A percentile compares a stretch with the other conserved stretches of the same genome.
phyloP scores from a whole-genome alignment of 2,329 filamentous ascomycete species.

The Beauveria medogensis region DNA sequence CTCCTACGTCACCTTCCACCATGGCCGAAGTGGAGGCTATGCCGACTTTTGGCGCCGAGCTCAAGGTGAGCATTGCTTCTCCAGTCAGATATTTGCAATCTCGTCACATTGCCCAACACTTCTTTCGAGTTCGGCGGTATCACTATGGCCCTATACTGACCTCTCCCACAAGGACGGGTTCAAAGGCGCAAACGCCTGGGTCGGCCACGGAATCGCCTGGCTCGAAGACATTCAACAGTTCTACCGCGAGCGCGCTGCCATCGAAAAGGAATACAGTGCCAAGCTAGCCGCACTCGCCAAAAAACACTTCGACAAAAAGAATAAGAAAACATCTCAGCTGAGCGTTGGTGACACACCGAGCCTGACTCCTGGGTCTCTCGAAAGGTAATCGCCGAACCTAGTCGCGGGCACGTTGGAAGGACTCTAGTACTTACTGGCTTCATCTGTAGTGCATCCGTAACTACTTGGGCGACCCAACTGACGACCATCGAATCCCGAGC shows the following conservation, averaged over 20 bases:
- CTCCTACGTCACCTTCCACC: background rate
- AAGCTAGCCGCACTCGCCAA: slow-evolving; percentile 84
- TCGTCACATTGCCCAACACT: background rate
- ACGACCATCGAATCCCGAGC: slow-evolving; percentile 83
- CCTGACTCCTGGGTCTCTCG: slow-evolving; percentile 90
- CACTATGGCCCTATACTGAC: background rate
- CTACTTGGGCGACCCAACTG: slow-evolving; percentile 92
- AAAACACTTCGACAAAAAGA: slow-evolving; percentile 97
- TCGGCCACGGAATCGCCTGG: slow-evolving; percentile 82
- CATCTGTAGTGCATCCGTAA: slow-evolving; percentile 69
- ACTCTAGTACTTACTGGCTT: background rate
- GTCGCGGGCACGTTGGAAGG: background rate
- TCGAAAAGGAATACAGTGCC: slow-evolving; percentile 93
- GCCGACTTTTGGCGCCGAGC: slow-evolving; percentile 84
- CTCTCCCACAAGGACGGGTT: slow-evolving; percentile 69
- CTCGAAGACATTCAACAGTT: slow-evolving; percentile 95
- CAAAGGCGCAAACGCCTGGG: slow-evolving; percentile 90
- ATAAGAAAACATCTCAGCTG: slow-evolving; percentile 75
- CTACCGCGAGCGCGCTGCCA: slow-evolving; percentile 86
- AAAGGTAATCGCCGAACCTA: slow-evolving; percentile 49
- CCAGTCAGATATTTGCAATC: background rate
- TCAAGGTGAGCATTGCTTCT: slow-evolving; percentile 58
- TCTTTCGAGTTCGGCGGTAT: slow-evolving; percentile 12
- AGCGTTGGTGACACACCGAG: slow-evolving; percentile 90
- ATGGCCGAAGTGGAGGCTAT: slow-evolving; percentile 80